A percentile compares a stretch with the other conserved stretches of the same genome.
Conservation (phyloP, 441 rosid species). For the Mallotus repandus region DNA sequence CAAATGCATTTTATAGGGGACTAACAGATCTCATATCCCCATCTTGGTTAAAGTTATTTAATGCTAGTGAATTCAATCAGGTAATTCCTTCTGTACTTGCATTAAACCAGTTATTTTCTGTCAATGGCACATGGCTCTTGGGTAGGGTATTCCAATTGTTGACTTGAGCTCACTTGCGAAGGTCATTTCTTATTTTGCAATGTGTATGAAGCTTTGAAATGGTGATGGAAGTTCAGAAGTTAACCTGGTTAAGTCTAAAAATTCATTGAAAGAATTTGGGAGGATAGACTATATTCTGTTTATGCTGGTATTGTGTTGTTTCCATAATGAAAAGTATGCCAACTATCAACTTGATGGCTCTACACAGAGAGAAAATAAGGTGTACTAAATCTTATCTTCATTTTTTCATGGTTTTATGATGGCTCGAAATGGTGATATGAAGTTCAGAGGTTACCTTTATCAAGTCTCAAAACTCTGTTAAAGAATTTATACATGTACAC, state of each 20-base stretch:
- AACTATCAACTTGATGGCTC: not conserved
- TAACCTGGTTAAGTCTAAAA: not conserved
- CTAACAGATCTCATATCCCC: conserved; percentile 85
- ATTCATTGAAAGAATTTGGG: not conserved
- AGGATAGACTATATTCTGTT: not conserved
- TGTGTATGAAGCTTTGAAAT: not conserved
- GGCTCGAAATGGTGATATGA: no score
- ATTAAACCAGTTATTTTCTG: not conserved
- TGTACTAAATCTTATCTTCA: no score
- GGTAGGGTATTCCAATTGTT: not conserved
- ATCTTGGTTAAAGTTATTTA: conserved; percentile 92
- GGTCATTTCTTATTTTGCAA: not conserved
- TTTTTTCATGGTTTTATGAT: no score
- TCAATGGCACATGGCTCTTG: not conserved
- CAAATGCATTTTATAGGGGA: conserved; percentile 96
- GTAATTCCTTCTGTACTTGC: conserved; percentile 35
- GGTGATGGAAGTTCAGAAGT: not conserved
- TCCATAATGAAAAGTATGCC: not conserved
- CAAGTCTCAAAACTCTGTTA: no score
- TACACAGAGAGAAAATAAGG: not conserved
- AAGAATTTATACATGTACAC: no score
- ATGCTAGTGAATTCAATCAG: conserved; percentile 97
- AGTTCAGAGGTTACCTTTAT: no score
- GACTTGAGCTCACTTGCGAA: conserved; percentile 3
- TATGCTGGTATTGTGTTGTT: not conserved